phyloP scores from a whole-genome alignment of 140 eudicot genomes.

The Flaveria floridana region DNA sequence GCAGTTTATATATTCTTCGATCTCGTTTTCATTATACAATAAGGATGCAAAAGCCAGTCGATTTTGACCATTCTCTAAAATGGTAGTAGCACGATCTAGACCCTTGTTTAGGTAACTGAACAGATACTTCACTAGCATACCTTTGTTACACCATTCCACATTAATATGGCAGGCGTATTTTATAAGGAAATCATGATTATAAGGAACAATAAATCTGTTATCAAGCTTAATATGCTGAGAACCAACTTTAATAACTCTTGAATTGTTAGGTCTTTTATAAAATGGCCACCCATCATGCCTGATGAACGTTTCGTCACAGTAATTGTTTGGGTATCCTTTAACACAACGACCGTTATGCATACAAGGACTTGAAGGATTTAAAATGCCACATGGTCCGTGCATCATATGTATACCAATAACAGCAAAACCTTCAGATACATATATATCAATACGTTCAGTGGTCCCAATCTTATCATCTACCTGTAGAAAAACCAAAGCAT shows the following conservation, averaged over 20 bases:
- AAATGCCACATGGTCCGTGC: slow-evolving; percentile 17
- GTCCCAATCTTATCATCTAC: not conserved
- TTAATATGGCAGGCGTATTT: slow-evolving; percentile 19
- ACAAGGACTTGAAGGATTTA: not conserved
- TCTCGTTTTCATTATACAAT: not conserved
- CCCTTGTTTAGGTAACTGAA: too few relatives aligned
- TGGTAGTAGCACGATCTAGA: too few relatives aligned
- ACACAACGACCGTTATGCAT: not conserved
- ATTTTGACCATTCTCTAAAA: too few relatives aligned
- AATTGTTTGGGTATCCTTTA: too few relatives aligned
- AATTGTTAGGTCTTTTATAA: too few relatives aligned
- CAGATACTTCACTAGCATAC: not conserved
- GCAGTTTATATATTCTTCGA: slow-evolving; percentile 1
- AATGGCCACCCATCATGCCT: too few relatives aligned
- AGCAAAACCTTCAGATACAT: not conserved
- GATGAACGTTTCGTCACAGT: too few relatives aligned
- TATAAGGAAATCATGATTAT: not conserved
- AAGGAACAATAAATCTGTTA: too few relatives aligned
- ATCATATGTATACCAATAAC: not conserved
- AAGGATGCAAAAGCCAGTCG: not conserved
- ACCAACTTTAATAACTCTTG: too few relatives aligned
- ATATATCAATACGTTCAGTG: not conserved
- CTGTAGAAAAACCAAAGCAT: too few relatives aligned
- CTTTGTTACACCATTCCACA: slow-evolving; percentile 21
- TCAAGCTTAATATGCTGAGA: too few relatives aligned